Evolutionary conservation across 495 filamentous ascomycete genomes (phyloP).

Genomic region (Aspergillus diversus): DNA sequence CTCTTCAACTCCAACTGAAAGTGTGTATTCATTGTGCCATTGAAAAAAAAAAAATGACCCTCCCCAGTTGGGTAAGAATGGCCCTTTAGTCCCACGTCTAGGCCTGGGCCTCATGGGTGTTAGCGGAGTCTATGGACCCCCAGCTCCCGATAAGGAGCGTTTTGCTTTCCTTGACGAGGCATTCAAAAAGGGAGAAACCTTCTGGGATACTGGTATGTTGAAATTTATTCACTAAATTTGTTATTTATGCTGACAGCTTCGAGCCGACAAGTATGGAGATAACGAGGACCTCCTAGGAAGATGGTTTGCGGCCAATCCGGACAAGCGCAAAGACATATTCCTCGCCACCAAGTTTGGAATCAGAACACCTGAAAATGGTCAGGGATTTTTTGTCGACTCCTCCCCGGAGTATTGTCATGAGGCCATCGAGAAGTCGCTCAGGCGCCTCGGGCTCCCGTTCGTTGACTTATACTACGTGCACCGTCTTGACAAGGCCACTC

Average conservation of each 20-base stretch:
- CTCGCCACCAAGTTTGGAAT: slow-evolving; percentile 62
- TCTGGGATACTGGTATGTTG: slow-evolving; percentile 58
- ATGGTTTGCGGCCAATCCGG: slow-evolving; percentile 57
- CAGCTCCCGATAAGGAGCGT: slow-evolving; percentile 39
- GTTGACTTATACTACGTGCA: slow-evolving; percentile 69
- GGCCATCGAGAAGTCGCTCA: slow-evolving; percentile 55
- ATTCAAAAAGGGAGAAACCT: slow-evolving; percentile 55
- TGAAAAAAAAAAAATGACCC: not conserved
- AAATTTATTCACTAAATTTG: not conserved
- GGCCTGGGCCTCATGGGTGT: slow-evolving; percentile 63
- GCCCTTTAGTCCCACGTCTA: slow-evolving; percentile 56
- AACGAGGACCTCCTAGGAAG: slow-evolving; percentile 53
- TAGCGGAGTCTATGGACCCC: slow-evolving; percentile 49
- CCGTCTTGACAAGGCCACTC: slow-evolving; percentile 44
- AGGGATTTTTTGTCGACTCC: slow-evolving; percentile 38
- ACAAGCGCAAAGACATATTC: slow-evolving; percentile 61
- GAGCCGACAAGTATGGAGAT: slow-evolving; percentile 51
- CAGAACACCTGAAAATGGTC: slow-evolving; percentile 20
- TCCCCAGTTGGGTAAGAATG: slow-evolving; percentile 54
- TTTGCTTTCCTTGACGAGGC: slow-evolving; percentile 50
- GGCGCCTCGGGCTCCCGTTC: slow-evolving; percentile 50
- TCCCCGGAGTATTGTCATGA: slow-evolving; percentile 56
- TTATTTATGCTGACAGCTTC: slow-evolving; percentile 3
- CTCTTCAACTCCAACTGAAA: too few relatives aligned
- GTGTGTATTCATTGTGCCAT: too few relatives aligned